phyloP scores from a whole-genome alignment of 2,329 filamentous ascomycete genomes.

The Pseudocercospora ulei region DNA sequence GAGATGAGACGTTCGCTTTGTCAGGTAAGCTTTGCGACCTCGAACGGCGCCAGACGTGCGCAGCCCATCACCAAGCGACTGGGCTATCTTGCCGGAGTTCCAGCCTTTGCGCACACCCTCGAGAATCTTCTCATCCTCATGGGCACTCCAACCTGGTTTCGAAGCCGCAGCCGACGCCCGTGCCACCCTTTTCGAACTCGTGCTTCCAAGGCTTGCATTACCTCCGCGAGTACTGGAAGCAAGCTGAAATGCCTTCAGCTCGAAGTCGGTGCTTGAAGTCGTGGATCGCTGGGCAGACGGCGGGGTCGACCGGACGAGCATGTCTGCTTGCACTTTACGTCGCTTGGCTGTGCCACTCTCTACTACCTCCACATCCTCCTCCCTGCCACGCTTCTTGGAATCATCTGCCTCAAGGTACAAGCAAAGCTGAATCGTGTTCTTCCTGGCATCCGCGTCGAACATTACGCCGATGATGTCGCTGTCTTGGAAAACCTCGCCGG shows the following conservation, averaged over 20 bases:
- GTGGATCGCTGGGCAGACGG: slow-evolving; percentile 10
- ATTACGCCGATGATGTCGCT: not conserved
- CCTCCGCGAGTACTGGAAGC: no score
- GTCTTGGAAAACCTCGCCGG: slow-evolving; percentile 1
- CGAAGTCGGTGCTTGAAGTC: not conserved
- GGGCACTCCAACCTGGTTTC: slow-evolving; percentile 5
- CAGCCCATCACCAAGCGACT: not conserved
- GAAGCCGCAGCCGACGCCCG: not conserved
- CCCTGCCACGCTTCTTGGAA: not conserved
- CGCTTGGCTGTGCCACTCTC: not conserved
- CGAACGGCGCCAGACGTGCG: slow-evolving; percentile 9
- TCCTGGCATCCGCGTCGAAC: not conserved
- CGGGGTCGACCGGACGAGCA: no score
- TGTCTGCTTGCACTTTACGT: not conserved
- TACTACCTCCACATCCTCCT: not conserved
- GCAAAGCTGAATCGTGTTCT: not conserved
- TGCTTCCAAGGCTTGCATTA: no score
- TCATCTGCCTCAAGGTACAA: not conserved
- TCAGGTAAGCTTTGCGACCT: not conserved
- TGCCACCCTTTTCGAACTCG: no score
- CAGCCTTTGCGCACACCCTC: slow-evolving; percentile 10
- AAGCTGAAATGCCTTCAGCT: not conserved
- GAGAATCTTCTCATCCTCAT: slow-evolving; percentile 10
- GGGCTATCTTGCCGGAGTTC: slow-evolving; percentile 1
- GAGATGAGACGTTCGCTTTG: not conserved